A percentile compares a stretch with the other conserved stretches of the same genome.
These are phyloP conservation scores for Amylostereum areolatum DNA, from an alignment of 1,284 basidiomycete genomes.

Conservation along the genomic window DNA sequence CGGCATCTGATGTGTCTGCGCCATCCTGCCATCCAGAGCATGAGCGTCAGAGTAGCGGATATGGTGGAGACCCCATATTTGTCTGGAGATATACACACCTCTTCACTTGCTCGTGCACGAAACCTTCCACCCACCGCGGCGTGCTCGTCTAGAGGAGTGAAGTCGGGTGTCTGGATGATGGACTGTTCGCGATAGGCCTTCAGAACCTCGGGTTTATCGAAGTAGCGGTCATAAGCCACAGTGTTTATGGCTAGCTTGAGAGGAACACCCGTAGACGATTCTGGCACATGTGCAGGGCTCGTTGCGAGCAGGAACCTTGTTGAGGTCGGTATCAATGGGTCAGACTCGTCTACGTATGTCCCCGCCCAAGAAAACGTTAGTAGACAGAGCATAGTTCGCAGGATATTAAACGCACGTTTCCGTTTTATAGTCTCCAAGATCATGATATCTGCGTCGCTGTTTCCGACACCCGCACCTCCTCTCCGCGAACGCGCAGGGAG, in stretches of 20 bases:
- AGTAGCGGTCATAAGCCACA: conserved; percentile 64
- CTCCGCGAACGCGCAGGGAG: conserved; percentile 74
- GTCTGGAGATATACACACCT: conserved; percentile 42
- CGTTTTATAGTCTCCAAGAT: conserved; percentile 78
- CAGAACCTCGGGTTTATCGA: conserved; percentile 71
- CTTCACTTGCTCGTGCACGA: conserved; percentile 58
- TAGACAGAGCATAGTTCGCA: conserved; percentile 1
- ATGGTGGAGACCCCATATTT: conserved; percentile 12
- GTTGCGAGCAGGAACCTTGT: conserved; percentile 70
- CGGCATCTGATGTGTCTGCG: conserved; percentile 76
- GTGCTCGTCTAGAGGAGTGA: conserved; percentile 48
- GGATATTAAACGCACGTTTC: conserved; percentile 51
- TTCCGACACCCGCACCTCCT: conserved; percentile 71
- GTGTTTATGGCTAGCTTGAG: conserved; percentile 43
- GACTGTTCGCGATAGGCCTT: conserved; percentile 61
- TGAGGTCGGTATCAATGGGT: conserved; percentile 59
- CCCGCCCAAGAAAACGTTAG: conserved; percentile 6
- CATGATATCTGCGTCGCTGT: conserved; percentile 73
- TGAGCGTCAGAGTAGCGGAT: conserved; percentile 1
- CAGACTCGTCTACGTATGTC: conserved; percentile 53
- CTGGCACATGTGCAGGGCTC: conserved; percentile 41
- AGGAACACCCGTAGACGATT: conserved; percentile 26
- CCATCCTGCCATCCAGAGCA: conserved; percentile 33
- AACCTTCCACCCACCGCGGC: conserved; percentile 60
- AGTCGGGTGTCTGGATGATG: conserved; percentile 70